Evolutionary conservation across 805 yeast species (phyloP).

Genomic region (Naumovozyma baii): DNA sequence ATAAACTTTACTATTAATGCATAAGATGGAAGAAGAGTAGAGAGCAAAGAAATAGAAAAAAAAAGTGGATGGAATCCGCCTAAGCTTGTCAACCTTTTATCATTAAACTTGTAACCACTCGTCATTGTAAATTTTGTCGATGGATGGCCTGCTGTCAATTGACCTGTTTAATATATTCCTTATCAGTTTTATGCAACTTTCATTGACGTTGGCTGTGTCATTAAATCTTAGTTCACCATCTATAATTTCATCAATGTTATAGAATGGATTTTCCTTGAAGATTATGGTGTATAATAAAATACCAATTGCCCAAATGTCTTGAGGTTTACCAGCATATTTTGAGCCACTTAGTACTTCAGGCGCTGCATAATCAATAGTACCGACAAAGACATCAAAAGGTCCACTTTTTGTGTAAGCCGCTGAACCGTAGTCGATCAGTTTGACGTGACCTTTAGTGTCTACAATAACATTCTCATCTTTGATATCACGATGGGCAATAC

Average conservation of each 20-base stretch:
- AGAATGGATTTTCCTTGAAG: slow-evolving; percentile 88
- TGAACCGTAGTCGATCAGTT: slow-evolving; percentile 87
- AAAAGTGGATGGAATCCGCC: no score
- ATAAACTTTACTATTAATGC: no score
- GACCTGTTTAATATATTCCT: slow-evolving; percentile 55
- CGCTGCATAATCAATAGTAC: slow-evolving; percentile 93
- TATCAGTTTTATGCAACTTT: slow-evolving; percentile 50
- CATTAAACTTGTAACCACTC: slow-evolving; percentile 46
- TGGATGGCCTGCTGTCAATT: slow-evolving; percentile 58
- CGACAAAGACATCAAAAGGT: slow-evolving; percentile 93
- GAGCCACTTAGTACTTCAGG: slow-evolving; percentile 88
- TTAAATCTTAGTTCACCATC: slow-evolving; percentile 66
- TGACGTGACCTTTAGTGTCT: slow-evolving; percentile 67
- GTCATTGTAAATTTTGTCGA: slow-evolving; percentile 57
- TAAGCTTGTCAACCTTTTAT: no score
- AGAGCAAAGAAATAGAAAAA: no score
- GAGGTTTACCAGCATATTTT: slow-evolving; percentile 84
- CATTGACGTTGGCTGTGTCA: slow-evolving; percentile 34
- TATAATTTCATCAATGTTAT: slow-evolving; percentile 87
- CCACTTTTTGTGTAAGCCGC: slow-evolving; percentile 87
- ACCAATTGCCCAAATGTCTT: slow-evolving; percentile 95
- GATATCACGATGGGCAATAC: slow-evolving; percentile 86
- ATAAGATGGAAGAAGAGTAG: no score
- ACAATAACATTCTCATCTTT: slow-evolving; percentile 90
- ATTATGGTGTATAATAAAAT: slow-evolving; percentile 80